phyloP scores from a whole-genome alignment of 2,329 filamentous ascomycete species.

The Aspergillus sp. region DNA sequence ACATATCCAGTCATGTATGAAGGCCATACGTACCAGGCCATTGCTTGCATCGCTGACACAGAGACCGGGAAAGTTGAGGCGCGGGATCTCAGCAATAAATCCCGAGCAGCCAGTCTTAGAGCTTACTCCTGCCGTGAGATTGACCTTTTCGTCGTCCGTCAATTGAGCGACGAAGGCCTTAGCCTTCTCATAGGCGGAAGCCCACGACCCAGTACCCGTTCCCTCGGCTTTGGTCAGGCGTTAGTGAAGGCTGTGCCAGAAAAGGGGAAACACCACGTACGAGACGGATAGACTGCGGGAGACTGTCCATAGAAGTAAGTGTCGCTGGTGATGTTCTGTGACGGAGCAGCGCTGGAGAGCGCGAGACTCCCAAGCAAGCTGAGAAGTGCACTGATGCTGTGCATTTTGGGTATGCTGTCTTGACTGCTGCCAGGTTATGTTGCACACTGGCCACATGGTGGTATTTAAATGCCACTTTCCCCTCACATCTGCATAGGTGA shows the following conservation, averaged over 20 bases:
- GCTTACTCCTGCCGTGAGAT: conserved; percentile 30
- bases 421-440: background rate
- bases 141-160: conserved; percentile 47
- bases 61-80: conserved; percentile 38
- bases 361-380: conserved; percentile 13
- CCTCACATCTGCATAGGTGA: background rate
- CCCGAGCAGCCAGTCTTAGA: conserved; percentile 33
- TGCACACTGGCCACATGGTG: background rate
- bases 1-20: too few species aligned
- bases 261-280: conserved; percentile 12
- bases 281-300: conserved; percentile 26
- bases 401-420: conserved; percentile 6
- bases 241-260: background rate
- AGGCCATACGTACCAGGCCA: conserved; percentile 34
- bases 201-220: conserved; percentile 37
- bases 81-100: conserved; percentile 33
- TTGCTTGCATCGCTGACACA: conserved; percentile 48
- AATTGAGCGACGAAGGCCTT: conserved; percentile 42
- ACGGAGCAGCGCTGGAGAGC: conserved; percentile 14
- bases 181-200: conserved; percentile 40
- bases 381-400: background rate
- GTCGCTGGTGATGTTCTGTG: conserved; percentile 26
- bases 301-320: conserved; percentile 28
- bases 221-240: conserved; percentile 18
- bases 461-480: background rate